Percentiles rank a stretch among this genome's conserved stretches.
Conservation (phyloP, 2,329 filamentous ascomycete species). For the Pseudogymnoascus sp. region DNA sequence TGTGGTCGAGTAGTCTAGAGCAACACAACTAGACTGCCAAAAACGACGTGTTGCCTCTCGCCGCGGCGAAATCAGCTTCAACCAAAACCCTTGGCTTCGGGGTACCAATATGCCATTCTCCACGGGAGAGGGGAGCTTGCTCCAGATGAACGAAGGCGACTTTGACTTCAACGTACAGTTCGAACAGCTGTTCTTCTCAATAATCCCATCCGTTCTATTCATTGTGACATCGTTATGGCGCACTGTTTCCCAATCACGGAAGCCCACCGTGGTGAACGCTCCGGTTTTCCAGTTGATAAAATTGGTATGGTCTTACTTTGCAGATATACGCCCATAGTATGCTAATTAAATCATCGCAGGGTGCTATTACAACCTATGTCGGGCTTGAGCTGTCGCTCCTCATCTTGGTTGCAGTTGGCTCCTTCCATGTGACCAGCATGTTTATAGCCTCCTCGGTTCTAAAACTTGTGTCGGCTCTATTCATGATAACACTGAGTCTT, state of each 20-base stretch:
- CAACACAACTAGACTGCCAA: neutral
- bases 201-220: constrained; percentile 27
- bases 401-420: constrained; percentile 18
- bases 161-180: constrained; percentile 30
- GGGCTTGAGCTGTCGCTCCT: constrained; percentile 26
- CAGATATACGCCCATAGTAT: neutral
- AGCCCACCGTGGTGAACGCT: constrained; percentile 29
- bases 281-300: constrained; percentile 25
- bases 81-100: neutral
- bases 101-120: constrained; percentile 18
- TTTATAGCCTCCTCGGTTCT: constrained; percentile 28
- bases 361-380: constrained; percentile 20
- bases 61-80: neutral
- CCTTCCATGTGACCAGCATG: constrained; percentile 20
- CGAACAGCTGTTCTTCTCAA: constrained; percentile 30
- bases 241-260: constrained; percentile 23
- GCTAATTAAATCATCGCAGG: constrained; percentile 15
- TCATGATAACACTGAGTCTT: constrained; percentile 16
- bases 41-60: neutral
- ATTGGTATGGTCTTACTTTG: constrained; percentile 20
- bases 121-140: constrained; percentile 19
- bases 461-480: constrained; percentile 23
- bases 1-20: neutral
- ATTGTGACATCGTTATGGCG: constrained; percentile 28
- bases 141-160: constrained; percentile 27